A percentile compares a stretch with the other conserved stretches of the same genome.
These are phyloP conservation scores for Acanthamoeba rhysodes DNA, from an alignment of 208 protist species.

Conservation along the genomic window DNA sequence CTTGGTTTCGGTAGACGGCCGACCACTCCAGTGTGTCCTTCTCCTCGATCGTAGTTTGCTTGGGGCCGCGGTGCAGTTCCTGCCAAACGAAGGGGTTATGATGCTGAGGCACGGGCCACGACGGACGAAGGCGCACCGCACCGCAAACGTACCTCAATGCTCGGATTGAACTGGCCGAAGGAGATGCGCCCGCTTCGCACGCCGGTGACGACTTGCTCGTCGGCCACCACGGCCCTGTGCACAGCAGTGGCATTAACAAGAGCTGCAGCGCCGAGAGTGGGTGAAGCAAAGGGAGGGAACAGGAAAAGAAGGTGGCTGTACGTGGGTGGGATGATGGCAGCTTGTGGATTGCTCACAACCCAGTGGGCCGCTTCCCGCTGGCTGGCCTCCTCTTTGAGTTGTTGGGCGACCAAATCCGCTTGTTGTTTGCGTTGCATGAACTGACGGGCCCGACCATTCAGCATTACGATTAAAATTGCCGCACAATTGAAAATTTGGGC, in stretches of 20 bases:
- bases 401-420: not conserved
- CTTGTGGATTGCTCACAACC: not conserved
- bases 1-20: constrained; percentile 7
- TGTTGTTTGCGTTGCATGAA: constrained; percentile 11
- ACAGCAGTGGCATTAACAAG: not conserved
- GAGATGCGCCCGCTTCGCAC: constrained; percentile 25
- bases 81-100: not conserved
- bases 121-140: not conserved
- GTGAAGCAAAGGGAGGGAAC: not conserved
- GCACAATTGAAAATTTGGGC: not conserved
- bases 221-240: not conserved
- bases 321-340: not conserved
- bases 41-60: not conserved
- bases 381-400: not conserved
- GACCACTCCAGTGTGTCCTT: constrained; percentile 39
- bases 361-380: not conserved
- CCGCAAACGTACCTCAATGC: not conserved
- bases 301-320: not conserved
- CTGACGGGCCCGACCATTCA: not conserved
- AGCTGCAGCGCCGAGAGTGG: not conserved
- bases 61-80: not conserved
- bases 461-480: no score
- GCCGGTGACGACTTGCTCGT: constrained; percentile 17
- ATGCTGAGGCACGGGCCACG: not conserved
- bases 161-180: constrained; percentile 24